Base-by-base conservation (phyloP, 805 yeast genomes). In the Vanderwaltozyma yarrowii region DNA sequence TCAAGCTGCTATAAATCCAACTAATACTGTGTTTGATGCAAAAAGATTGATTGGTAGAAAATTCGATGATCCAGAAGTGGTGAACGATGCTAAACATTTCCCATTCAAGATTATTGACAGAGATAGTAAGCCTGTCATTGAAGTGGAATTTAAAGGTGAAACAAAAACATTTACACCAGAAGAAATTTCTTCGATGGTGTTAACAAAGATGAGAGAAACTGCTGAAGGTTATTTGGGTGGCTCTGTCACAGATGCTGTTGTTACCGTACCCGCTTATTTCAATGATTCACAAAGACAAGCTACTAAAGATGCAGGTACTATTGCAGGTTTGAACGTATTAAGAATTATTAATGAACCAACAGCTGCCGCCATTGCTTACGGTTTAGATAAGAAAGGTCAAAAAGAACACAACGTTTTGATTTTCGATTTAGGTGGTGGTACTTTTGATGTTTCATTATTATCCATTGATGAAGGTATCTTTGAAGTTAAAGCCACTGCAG, bases 261-360 rank as follows among this genome's bases (percentile, higher is more conserved):
- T 87, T 56, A 88, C 96, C 37, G 96, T 87, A 49, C 96, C 96
- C 38, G 96, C 96, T 43, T 87, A 87, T 71, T 87, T 87, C 75
- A 88, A 88, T 69, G 96, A 87, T 66, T 86, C 96, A 40, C 96
- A 88, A 71, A 84, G 96, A 73, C 96, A 88, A 70, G 96, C 96
- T 45, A 87, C 96, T 58, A 88, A 87, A 74, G 96, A 87, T 66
- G 95, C 96, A 44, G 96, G 96, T 74, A 71, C 81, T 51, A 88
- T 87, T 74, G 94, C 96, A 42, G 96, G 96, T 60, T 74, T 87
- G 64, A 87, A 87, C 66, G 96, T 87, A 45, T 74, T 84, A 65
- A 80, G 96, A 71, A 87, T 87, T 64, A 87, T 88, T 58, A 87
- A 87, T 70, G 96, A 87, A 73, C 96, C 96, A 55, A 86, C 96